Evolutionary conservation across 352 stramenopile species (phyloP).

Genomic region (Pythium aquatile): DNA sequence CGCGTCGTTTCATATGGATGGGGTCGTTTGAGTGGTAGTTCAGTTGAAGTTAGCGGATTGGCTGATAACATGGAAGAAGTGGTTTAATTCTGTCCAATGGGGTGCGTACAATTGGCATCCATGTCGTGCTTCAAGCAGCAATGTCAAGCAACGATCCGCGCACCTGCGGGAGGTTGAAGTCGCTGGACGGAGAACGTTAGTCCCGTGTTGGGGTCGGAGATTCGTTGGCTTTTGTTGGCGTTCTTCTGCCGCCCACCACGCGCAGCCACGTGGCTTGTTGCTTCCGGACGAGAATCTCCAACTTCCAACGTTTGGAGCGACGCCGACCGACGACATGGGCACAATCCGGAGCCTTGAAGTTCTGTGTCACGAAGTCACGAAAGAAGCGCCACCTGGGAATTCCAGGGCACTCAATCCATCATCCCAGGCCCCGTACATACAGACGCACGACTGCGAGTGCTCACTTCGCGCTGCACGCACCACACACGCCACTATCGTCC

Average conservation of each 20-base stretch:
- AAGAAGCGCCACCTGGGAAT: conserved; percentile 1
- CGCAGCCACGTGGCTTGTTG: conserved; percentile 1
- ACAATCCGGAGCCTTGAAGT: neutral
- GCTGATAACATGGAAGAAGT: neutral
- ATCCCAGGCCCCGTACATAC: neutral
- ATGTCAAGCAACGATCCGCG: conserved; percentile 4
- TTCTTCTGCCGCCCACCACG: neutral
- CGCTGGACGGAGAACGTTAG: conserved; percentile 2
- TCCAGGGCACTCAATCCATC: neutral
- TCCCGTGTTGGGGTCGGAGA: neutral
- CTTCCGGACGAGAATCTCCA: neutral
- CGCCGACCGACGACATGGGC: neutral
- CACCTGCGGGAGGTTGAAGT: conserved; percentile 5
- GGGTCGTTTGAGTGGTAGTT: neutral
- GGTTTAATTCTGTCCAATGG: conserved; percentile 3
- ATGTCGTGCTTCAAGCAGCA: conserved; percentile 8
- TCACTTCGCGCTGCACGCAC: neutral
- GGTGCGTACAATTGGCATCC: neutral
- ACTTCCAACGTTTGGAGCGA: neutral
- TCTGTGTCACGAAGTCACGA: conserved; percentile 5
- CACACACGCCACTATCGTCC: neutral
- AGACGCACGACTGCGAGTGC: neutral
- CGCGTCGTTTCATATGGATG: conserved; percentile 9
- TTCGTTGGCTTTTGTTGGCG: conserved; percentile 3
- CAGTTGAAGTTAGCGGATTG: neutral